Conservation (phyloP, 2,329 filamentous ascomycete species). For the Colletotrichum musae region DNA sequence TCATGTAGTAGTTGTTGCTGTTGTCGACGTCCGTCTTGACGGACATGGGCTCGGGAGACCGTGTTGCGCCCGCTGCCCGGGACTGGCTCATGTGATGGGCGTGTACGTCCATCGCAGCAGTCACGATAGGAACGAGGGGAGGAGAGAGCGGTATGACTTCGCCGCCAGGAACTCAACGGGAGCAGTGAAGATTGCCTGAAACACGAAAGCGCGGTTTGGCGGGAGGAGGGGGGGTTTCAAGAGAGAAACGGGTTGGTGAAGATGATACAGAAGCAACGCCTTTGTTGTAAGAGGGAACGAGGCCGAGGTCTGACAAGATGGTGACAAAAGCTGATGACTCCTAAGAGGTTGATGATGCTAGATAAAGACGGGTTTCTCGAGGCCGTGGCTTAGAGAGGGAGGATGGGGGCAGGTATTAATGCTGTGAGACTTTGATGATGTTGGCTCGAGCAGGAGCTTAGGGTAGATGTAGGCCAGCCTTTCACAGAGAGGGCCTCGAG, state of each 20-base stretch:
- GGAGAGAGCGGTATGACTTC: background rate
- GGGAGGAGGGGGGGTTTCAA: conserved; percentile 23
- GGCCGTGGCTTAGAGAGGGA: conserved; percentile 8
- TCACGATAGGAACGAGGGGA: conserved; percentile 16
- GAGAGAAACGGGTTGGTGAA: background rate
- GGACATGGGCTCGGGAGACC: conserved; percentile 14
- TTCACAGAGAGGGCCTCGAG: conserved; percentile 18
- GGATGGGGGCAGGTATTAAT: conserved; percentile 25
- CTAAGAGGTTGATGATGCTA: conserved; percentile 13
- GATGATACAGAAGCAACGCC: conserved; percentile 10
- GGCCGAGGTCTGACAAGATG: conserved; percentile 15
- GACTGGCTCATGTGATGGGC: conserved; percentile 21
- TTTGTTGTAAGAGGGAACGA: conserved; percentile 8
- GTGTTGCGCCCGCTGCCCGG: conserved; percentile 8
- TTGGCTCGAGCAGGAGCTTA: conserved; percentile 1
- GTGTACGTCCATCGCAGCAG: conserved; percentile 22
- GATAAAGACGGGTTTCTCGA: conserved; percentile 16
- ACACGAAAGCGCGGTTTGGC: conserved; percentile 28
- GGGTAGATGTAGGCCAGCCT: conserved; percentile 9
- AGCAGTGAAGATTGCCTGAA: conserved; percentile 12
- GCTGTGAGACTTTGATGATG: conserved; percentile 26
- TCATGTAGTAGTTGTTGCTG: conserved; percentile 27
- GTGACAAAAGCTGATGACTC: background rate
- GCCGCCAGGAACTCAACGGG: background rate
- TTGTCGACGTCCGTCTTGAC: conserved; percentile 16